Conservation (phyloP, 2,329 filamentous ascomycete genomes). For the Cladosporium sp. region DNA sequence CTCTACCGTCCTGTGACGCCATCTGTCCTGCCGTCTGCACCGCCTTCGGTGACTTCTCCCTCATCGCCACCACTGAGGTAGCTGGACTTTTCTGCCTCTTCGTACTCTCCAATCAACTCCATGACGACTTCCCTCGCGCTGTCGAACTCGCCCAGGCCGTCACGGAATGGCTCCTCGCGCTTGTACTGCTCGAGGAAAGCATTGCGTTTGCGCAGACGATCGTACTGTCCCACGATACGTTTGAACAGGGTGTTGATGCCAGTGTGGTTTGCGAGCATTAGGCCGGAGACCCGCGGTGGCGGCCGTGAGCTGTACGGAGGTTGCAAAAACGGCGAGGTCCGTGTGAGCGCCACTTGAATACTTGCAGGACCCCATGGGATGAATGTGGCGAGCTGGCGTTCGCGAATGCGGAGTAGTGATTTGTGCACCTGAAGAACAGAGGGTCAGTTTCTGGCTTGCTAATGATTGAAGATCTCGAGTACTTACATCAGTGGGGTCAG, state of each 20-base stretch:
- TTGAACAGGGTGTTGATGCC: slow-evolving; percentile 97
- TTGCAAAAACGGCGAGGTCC: slow-evolving; percentile 91
- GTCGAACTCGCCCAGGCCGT: slow-evolving; percentile 91
- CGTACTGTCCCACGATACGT: slow-evolving; percentile 86
- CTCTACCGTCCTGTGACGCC: slow-evolving; percentile 39
- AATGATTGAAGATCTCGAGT: not conserved
- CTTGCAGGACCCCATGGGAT: slow-evolving; percentile 98
- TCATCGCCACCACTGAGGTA: slow-evolving; percentile 61
- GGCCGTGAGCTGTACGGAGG: slow-evolving; percentile 93
- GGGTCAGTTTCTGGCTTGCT: not conserved
- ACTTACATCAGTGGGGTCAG: slow-evolving; percentile 83
- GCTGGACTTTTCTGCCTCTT: slow-evolving; percentile 85
- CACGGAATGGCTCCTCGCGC: slow-evolving; percentile 87
- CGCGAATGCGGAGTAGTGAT: slow-evolving; percentile 90
- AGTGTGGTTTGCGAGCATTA: slow-evolving; percentile 98
- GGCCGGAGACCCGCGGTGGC: slow-evolving; percentile 79
- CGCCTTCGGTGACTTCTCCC: slow-evolving; percentile 23
- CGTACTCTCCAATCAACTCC: slow-evolving; percentile 90
- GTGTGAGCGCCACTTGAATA: slow-evolving; percentile 94
- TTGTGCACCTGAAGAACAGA: slow-evolving; percentile 67
- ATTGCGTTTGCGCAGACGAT: slow-evolving; percentile 90
- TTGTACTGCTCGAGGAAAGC: slow-evolving; percentile 96
- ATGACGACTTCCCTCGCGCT: slow-evolving; percentile 87
- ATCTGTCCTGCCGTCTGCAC: slow-evolving; percentile 36
- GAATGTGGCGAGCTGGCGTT: slow-evolving; percentile 88